Evolutionary conservation across 192 early-diverging fungal species (phyloP), one percentile per base, ranked within the genome.

Genomic region (Dissophora globulifera): DNA sequence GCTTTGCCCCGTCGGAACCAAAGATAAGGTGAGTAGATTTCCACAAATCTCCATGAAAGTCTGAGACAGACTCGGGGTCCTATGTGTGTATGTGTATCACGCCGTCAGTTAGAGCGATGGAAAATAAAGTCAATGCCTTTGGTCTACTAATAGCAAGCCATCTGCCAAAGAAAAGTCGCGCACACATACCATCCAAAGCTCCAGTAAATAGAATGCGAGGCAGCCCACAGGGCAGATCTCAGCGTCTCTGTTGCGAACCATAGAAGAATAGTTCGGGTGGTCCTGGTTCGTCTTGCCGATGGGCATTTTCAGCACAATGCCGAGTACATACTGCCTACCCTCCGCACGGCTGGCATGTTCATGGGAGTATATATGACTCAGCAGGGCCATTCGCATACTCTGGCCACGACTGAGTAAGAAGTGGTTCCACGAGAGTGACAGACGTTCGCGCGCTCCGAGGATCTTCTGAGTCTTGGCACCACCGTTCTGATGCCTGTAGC

Each of bases 141-240:
- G n/a, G n/a, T n/a, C n/a, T n/a, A n/a, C n/a, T n/a, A n/a, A n/a
- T n/a, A n/a, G n/a, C n/a, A n/a, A n/a, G n/a, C n/a, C n/a, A n/a
- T n/a, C n/a, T n/a, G n/a, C n/a, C n/a, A n/a, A n/a, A n/a, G n/a
- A n/a, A n/a, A n/a, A n/a, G n/a, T n/a, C n/a, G n/a, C n/a, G n/a
- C n/a, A n/a, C n/a, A 9, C 62, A 29, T 31, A 63, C 62, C 49
- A 51, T 61, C 40, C 13, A 63, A 2, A 35, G 23, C 9, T 45
- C 50, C n/a, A 63, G 35, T 15, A 63, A 27, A 31, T 52, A 63
- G 30, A 63, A 63, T 5, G 62, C 62, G 1, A 63, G 33, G 2
- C 32, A 52, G 3, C 62, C 50, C 0, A 63, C 41, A 16, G 62
- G 62, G 17, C 62, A 51, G n/a, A 63, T 45, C 40, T 63, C 62